Evolutionary conservation across 306 rosid species (phyloP), one percentile per base, ranked within the genome.

Genomic region (Acacia acuminata): DNA sequence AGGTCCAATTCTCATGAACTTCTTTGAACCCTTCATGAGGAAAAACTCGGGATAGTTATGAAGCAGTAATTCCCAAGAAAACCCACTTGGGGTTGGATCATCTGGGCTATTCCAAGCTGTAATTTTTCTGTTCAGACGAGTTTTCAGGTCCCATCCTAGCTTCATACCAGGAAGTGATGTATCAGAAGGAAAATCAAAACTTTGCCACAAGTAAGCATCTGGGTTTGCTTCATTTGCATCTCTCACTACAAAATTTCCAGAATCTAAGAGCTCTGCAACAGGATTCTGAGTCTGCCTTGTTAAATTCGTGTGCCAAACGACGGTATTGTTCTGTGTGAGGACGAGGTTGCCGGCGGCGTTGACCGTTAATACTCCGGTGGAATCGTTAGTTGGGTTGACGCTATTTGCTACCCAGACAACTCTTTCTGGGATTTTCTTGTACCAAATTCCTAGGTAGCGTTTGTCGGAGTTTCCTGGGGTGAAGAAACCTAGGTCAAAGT

Each of bases 341-440:
- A 83, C 55, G 24, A 88, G 82, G 42, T n/a, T 81, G 43, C 81
- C 80, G 0, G 55, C 42, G 32, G 17, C 19, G 24, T 22, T 66
- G 11, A 78, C 38, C 22, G 3, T 55, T 2, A 83, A 56, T 7
- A 19, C n/a, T 16, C 88, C 88, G 10, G 86, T 86, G 10, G 73
- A 47, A 44, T 80, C 81, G 6, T 44, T 60, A 38, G 78, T 69
- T 2, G 88, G 91, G 12, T 48, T 82, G 38, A 82, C 77, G 15
- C 88, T 17, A 53, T 88, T 90, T 58, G 93, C 91, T 19, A 90
- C 91, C 93, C 89, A 90, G 36, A 86, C 91, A 61, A 77, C 45
- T 2, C 85, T 86, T 32, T 4, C 15, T 4, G 89, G 75, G 32
- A 84, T 55, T 58, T 73, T 82, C 15, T 61, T 61, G 74, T 84